A percentile compares a stretch with the other conserved stretches of the same genome.
Conservation (phyloP, 805 yeast genomes). For the Ascoidea asiatica region DNA sequence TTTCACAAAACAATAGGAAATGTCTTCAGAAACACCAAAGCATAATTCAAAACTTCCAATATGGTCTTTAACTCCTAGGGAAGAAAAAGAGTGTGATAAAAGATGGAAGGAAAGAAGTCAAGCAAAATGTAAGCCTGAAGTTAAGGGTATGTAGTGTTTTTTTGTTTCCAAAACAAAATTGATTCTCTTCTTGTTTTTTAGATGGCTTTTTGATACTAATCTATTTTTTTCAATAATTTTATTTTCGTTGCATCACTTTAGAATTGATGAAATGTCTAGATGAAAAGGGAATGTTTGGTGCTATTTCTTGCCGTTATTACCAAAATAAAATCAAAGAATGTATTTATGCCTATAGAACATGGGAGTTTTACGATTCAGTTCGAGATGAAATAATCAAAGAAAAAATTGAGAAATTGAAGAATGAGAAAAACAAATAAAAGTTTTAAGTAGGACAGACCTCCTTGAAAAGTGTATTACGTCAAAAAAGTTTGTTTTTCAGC, state of each 20-base stretch:
- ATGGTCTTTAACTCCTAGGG: conserved; percentile 68
- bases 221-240: conserved; percentile 56
- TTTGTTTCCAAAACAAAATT: conserved; percentile 68
- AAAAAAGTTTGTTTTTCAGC: too few species aligned
- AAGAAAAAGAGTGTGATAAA: conserved; percentile 59
- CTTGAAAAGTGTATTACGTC: too few species aligned
- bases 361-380: conserved; percentile 55
- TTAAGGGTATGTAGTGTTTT: conserved; percentile 50
- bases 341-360: conserved; percentile 43
- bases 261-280: conserved; percentile 58
- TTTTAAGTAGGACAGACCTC: too few species aligned
- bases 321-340: conserved; percentile 51
- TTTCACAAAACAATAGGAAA: neutral
- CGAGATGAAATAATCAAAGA: conserved; percentile 49
- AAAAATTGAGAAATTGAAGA: conserved; percentile 27
- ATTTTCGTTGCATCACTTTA: conserved; percentile 5
- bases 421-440: too few species aligned
- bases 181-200: conserved; percentile 39
- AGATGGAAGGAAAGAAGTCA: conserved; percentile 60
- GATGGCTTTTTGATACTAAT: conserved; percentile 65
- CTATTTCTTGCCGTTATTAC: conserved; percentile 50
- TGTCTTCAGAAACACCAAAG: conserved; percentile 1
- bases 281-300: conserved; percentile 45
- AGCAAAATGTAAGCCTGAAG: conserved; percentile 52
- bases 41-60: conserved; percentile 36